Conservation (phyloP, 2,329 filamentous ascomycete genomes). For the Fusarium sp. region DNA sequence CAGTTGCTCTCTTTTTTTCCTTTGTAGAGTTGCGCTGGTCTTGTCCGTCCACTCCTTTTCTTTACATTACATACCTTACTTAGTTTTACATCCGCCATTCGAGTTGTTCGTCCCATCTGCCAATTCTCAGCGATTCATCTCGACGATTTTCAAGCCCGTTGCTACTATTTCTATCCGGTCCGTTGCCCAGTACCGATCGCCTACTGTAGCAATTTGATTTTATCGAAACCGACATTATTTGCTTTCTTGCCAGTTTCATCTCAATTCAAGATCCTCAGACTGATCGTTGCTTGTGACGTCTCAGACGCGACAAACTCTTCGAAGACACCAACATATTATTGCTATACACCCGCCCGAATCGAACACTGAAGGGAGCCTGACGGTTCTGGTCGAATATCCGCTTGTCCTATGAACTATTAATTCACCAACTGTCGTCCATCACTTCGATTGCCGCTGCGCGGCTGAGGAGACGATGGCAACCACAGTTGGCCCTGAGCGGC, state of each 20-base stretch:
- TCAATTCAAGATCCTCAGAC: conserved; percentile 31
- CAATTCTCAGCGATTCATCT: conserved; percentile 40
- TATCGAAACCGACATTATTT: conserved; percentile 12
- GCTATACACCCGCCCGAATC: conserved; percentile 8
- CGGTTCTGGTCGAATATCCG: conserved; percentile 12
- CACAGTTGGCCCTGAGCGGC: conserved; percentile 52
- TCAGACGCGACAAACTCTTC: conserved; percentile 26
- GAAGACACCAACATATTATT: conserved; percentile 2
- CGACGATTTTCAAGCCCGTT: conserved; percentile 34
- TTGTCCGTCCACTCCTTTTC: conserved; percentile 69
- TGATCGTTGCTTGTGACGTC: conserved; percentile 35
- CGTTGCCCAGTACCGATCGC: conserved; percentile 29
- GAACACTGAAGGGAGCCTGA: conserved; percentile 21
- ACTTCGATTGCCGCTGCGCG: conserved; percentile 61
- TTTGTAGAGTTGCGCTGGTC: conserved; percentile 64
- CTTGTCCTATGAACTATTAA: conserved; percentile 55
- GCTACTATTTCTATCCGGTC: conserved; percentile 38
- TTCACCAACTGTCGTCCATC: conserved; percentile 53
- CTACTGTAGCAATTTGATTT: conserved; percentile 18
- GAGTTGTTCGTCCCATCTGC: conserved; percentile 43
- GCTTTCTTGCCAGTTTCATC: conserved; percentile 14
- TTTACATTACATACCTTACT: conserved; percentile 43
- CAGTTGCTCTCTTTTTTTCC: conserved; percentile 60
- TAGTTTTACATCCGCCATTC: conserved; percentile 37
- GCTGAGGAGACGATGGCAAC: conserved; percentile 59